phyloP scores from a whole-genome alignment of 2,329 filamentous ascomycete species.

The Lojkania enalia region DNA sequence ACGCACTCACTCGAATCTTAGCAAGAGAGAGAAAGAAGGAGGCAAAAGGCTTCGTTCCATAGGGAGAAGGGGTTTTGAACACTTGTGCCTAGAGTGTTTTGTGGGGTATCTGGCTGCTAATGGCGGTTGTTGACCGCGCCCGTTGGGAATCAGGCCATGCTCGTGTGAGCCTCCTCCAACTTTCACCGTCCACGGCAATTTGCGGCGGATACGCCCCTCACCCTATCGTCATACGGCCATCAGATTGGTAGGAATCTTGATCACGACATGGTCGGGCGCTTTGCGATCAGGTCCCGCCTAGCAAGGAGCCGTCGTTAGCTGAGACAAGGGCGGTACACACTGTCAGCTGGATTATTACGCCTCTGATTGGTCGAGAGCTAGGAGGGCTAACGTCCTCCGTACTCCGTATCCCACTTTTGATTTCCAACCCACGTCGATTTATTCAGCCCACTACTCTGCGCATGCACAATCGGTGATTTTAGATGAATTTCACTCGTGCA shows the following conservation, averaged over 20 bases:
- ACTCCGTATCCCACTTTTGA: neutral
- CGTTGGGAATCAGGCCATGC: conserved; percentile 17
- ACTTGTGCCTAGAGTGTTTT: neutral
- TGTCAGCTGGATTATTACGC: neutral
- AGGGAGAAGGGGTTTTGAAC: too few relatives aligned
- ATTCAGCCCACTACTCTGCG: too few relatives aligned
- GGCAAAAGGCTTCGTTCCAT: too few relatives aligned
- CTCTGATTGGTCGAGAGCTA: neutral
- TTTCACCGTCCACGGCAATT: conserved; percentile 8
- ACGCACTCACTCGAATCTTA: too few relatives aligned
- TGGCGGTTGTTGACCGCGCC: neutral
- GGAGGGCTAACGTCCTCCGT: too few relatives aligned
- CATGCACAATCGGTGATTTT: too few relatives aligned
- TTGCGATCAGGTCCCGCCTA: conserved; percentile 3
- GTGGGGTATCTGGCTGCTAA: conserved; percentile 8
- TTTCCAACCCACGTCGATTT: conserved; percentile 12
- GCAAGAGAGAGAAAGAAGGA: too few relatives aligned
- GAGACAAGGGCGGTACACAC: neutral
- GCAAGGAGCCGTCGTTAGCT: neutral
- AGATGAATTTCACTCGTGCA: too few relatives aligned
- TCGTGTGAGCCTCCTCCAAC: conserved; percentile 15
- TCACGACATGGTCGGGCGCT: conserved; percentile 14
- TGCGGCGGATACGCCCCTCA: conserved; percentile 3
- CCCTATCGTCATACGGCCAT: conserved; percentile 7
- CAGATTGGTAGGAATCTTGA: neutral